Base-by-base conservation (phyloP, 306 rosid species). In the Bauhinia variegata region DNA sequence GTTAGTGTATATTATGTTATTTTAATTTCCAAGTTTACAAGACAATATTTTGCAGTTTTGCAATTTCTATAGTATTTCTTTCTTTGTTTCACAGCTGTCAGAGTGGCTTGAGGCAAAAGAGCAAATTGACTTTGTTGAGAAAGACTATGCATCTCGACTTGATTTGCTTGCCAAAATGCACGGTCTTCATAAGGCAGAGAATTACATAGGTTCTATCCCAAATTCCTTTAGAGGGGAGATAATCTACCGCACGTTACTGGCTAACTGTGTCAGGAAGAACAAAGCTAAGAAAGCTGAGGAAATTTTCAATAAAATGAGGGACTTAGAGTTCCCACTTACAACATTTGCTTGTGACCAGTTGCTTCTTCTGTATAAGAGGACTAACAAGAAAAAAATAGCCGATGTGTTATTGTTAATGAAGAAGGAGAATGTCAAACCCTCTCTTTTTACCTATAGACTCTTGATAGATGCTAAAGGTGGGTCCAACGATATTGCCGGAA, bases 351-450 rank as follows among this genome's bases (percentile, higher is more conserved):
- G 87, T 81, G 78, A 93, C 74, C 95, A 89, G 74, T 71, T 93
- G 85, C 87, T 93, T 30, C 51, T 86, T 65, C 81, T 93, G 78
- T 88, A 90, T 83, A 91, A 86, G 80, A 86, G 75, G 84, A 46
- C 32, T 43, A 77, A 93, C 83, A 86, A 39, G 84, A 83, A 68
- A 69, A 93, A 93, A 82, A 78, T 93, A 58, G 91, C 90, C 15
- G 97, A 85, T 66, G 86, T 93, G 31, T 76, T 93, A 43, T 71
- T 86, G 50, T 60, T 90, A 66, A 93, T 93, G 99, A 96, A 90
- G 83, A 85, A 65, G 6, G 91, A 83, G 82, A 77, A 83, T 63
- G 75, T 90, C 76, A 79, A 88, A 74, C 95, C 88, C 39, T 48
- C 97, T 23, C 72, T 55, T 67, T 63, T 86, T 67, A 85, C 97